Evolutionary conservation across 176 grass and related monocot species (phyloP).

Genomic region (Zizania latifolia): DNA sequence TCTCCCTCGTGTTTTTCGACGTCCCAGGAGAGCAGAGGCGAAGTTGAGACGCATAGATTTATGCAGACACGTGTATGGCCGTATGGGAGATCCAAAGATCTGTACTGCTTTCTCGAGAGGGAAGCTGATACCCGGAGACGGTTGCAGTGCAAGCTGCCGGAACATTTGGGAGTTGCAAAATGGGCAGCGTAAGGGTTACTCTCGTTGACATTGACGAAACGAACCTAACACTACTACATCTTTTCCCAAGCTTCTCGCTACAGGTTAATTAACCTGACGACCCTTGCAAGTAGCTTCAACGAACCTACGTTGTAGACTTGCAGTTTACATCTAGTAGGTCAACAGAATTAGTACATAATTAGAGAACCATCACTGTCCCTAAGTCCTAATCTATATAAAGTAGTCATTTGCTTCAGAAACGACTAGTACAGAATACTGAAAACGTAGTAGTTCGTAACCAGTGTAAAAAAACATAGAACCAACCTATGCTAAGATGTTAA

Average conservation of each 20-base stretch:
- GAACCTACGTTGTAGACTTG: conserved; percentile 29
- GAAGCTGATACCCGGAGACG: neutral
- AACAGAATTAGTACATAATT: neutral
- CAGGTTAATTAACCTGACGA: neutral
- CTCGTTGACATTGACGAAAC: conserved; percentile 33
- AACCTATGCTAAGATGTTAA: too few relatives aligned
- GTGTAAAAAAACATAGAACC: too few relatives aligned
- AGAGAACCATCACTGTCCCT: neutral
- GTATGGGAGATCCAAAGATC: neutral
- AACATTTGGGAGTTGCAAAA: conserved; percentile 21
- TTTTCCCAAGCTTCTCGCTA: neutral
- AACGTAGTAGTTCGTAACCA: too few relatives aligned
- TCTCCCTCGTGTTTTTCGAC: neutral
- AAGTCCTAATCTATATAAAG: neutral
- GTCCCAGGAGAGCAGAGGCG: neutral
- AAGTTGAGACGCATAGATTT: neutral
- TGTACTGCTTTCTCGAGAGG: conserved; percentile 1
- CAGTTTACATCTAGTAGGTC: conserved; percentile 32
- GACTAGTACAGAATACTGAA: neutral
- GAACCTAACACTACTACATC: neutral
- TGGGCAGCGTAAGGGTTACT: neutral
- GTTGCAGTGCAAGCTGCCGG: neutral
- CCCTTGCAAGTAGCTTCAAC: conserved; percentile 14
- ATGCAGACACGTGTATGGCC: neutral
- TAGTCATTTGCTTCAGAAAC: neutral